Percentiles rank a stretch among this genome's conserved stretches.
Evolutionary conservation across 2,329 filamentous ascomycete species (phyloP).

Genomic region (Aureobasidium subglaciale): DNA sequence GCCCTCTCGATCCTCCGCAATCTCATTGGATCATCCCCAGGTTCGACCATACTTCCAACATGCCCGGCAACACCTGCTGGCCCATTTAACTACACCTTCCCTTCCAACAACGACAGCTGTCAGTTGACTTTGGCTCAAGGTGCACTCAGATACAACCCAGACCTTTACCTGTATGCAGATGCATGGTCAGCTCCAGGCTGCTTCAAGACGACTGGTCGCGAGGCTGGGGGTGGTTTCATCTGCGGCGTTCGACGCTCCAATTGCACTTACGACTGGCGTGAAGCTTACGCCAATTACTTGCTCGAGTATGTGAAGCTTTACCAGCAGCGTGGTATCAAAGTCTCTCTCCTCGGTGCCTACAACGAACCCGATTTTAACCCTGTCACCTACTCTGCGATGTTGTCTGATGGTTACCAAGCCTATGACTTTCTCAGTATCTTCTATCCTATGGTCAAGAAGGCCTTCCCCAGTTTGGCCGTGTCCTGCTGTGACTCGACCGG

Average conservation of each 20-base stretch:
- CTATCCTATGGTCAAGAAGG: slow-evolving; percentile 21
- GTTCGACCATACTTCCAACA: slow-evolving; percentile 17
- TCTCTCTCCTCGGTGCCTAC: slow-evolving; percentile 25
- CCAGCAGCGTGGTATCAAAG: slow-evolving; percentile 34
- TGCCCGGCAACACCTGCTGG: slow-evolving; percentile 19
- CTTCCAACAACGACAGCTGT: slow-evolving; percentile 18
- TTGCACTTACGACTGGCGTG: slow-evolving; percentile 32
- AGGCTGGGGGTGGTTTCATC: slow-evolving; percentile 19
- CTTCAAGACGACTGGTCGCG: slow-evolving; percentile 19
- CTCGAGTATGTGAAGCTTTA: slow-evolving; percentile 45
- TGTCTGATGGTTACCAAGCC: slow-evolving; percentile 22
- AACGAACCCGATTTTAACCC: slow-evolving; percentile 22
- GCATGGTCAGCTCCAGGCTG: slow-evolving; percentile 22
- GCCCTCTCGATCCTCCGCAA: slow-evolving; percentile 22
- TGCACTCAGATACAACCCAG: slow-evolving; percentile 20
- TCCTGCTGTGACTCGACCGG: slow-evolving; percentile 22
- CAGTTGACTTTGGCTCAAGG: slow-evolving; percentile 19
- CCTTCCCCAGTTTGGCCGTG: slow-evolving; percentile 19
- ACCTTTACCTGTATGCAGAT: slow-evolving; percentile 22
- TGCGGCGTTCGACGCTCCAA: slow-evolving; percentile 21
- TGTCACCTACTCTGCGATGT: slow-evolving; percentile 20
- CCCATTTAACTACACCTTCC: slow-evolving; percentile 19
- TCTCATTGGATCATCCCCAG: slow-evolving; percentile 19
- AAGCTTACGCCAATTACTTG: slow-evolving; percentile 44
- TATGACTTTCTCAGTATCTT: slow-evolving; percentile 21